Conservation (phyloP, 805 yeast species). For the Ogataea siamensis region DNA sequence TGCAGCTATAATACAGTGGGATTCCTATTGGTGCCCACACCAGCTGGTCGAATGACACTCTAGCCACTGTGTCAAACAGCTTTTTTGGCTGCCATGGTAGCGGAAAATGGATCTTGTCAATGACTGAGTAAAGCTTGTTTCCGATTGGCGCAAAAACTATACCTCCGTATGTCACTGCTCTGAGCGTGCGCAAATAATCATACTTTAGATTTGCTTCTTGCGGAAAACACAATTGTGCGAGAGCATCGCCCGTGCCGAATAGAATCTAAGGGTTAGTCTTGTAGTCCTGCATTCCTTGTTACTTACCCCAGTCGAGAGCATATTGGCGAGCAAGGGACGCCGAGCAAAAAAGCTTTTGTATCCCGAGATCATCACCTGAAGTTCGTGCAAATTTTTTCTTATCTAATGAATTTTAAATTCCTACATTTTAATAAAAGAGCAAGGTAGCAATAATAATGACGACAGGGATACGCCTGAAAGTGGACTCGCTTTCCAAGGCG, state of each 20-base stretch:
- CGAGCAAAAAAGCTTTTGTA: neutral
- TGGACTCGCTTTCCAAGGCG: no score
- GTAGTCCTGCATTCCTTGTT: no score
- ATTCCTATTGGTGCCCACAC: conserved; percentile 76
- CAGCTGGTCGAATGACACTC: conserved; percentile 71
- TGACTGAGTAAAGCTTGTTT: conserved; percentile 61
- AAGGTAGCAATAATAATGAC: neutral
- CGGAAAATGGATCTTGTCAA: conserved; percentile 44
- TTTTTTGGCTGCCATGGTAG: conserved; percentile 9
- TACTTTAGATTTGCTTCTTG: conserved; percentile 28
- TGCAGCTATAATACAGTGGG: conserved; percentile 65
- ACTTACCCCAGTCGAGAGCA: conserved; percentile 45
- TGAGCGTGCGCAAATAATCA: conserved; percentile 53
- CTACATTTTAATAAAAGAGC: neutral
- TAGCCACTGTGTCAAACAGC: conserved; percentile 37
- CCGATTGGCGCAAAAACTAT: conserved; percentile 75
- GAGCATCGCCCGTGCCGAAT: conserved; percentile 72
- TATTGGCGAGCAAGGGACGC: conserved; percentile 35
- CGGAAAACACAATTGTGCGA: conserved; percentile 63
- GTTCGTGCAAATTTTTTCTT: conserved; percentile 5
- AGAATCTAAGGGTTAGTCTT: conserved; percentile 9
- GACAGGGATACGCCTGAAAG: no score
- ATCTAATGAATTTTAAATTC: conserved; percentile 2
- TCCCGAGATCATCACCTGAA: conserved; percentile 5
- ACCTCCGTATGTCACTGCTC: conserved; percentile 73